These are phyloP conservation scores for Elaeis oleifera DNA, from an alignment of 202 grass and related monocot species.

Conservation along the genomic window DNA sequence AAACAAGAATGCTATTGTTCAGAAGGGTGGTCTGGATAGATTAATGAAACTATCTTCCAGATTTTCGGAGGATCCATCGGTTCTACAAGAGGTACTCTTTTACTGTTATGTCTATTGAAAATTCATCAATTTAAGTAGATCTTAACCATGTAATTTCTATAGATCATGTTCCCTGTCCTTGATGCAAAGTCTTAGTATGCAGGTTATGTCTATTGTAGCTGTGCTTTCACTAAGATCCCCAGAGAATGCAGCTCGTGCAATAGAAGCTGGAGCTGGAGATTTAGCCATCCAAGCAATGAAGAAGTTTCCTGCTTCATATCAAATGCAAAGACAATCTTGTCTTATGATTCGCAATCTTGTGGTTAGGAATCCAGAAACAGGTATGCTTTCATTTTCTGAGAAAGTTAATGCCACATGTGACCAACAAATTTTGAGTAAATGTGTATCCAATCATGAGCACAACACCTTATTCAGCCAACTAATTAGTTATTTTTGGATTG, in stretches of 20 bases:
- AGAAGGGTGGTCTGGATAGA: conserved; percentile 61
- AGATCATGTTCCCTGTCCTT: too few relatives aligned
- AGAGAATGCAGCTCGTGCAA: conserved; percentile 66
- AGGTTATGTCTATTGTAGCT: conserved; percentile 81
- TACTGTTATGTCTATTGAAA: background rate
- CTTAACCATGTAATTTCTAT: too few relatives aligned
- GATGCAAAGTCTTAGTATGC: conserved; percentile 17
- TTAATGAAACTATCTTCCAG: conserved; percentile 52
- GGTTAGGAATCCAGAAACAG: conserved; percentile 88
- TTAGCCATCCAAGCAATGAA: conserved; percentile 65
- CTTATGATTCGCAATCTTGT: conserved; percentile 98
- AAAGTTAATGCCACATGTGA: too few relatives aligned
- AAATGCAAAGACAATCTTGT: conserved; percentile 84
- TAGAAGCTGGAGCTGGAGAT: conserved; percentile 53
- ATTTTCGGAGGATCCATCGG: conserved; percentile 78
- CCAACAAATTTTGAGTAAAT: too few relatives aligned
- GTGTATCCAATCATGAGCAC: too few relatives aligned
- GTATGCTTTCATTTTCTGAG: conserved; percentile 13
- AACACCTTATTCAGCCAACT: too few relatives aligned
- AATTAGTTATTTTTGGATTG: too few relatives aligned
- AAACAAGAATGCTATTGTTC: conserved; percentile 76
- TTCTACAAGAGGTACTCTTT: conserved; percentile 68
- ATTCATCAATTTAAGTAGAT: background rate
- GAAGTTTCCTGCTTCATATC: conserved; percentile 51
- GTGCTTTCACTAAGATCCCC: conserved; percentile 74